Percentiles rank a stretch among this genome's conserved stretches.
Conservation (phyloP, 768 basidiomycete genomes). For the Suillus ampliporus region DNA sequence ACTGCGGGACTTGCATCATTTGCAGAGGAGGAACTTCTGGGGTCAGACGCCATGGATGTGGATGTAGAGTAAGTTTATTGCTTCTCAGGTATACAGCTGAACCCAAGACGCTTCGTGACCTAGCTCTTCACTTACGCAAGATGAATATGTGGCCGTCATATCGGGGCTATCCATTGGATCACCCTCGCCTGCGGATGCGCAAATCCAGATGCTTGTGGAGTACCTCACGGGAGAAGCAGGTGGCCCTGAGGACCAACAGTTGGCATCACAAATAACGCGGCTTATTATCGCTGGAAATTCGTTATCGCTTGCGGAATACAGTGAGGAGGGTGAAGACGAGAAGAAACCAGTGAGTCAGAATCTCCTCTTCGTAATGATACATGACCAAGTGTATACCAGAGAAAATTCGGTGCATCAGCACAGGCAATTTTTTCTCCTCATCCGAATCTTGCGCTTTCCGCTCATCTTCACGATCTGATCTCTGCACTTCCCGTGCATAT, state of each 20-base stretch:
- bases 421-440: conserved; percentile 66
- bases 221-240: conserved; percentile 87
- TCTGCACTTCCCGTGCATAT: conserved; percentile 85
- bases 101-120: conserved; percentile 7
- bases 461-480: conserved; percentile 75
- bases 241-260: conserved; percentile 64
- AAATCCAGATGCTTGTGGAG: conserved; percentile 87
- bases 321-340: conserved; percentile 46
- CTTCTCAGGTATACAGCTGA: background rate
- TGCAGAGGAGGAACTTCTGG: conserved; percentile 26
- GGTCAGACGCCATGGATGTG: conserved; percentile 62
- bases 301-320: conserved; percentile 54
- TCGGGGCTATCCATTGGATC: conserved; percentile 87
- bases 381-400: conserved; percentile 46
- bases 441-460: conserved; percentile 72
- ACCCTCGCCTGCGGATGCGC: conserved; percentile 64
- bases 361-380: conserved; percentile 4
- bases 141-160: conserved; percentile 84
- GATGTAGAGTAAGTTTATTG: conserved; percentile 57
- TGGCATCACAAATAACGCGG: conserved; percentile 76
- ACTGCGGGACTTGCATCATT: conserved; percentile 79
- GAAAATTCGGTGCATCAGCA: conserved; percentile 66
- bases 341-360: conserved; percentile 59
- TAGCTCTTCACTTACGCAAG: conserved; percentile 35
- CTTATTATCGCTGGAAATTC: conserved; percentile 93